Evolutionary conservation across 106 monocot genomes (phyloP), one percentile per base, ranked within the genome.

Genomic region (Ottelia alismoides): DNA sequence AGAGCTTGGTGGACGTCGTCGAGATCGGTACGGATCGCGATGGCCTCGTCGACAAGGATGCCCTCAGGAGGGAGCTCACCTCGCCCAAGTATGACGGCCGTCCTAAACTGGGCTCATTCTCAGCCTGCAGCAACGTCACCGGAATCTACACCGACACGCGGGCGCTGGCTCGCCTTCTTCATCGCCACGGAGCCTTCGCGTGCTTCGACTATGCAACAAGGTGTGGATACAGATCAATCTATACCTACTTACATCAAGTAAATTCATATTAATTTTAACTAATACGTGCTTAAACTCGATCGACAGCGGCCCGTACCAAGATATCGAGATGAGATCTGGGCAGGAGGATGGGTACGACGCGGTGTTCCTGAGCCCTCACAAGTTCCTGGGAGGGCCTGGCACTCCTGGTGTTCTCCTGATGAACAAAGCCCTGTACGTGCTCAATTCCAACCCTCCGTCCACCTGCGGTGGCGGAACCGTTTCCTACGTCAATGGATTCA

Each of bases 161-260:
- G 3, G 66, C 58, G n/a, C n/a, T n/a, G n/a, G n/a, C n/a, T n/a
- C n/a, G n/a, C n/a, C n/a, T n/a, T n/a, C n/a, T n/a, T n/a, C 0
- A 0, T 80, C 5, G 66, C 80, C 57, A 75, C 30, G 68, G 80
- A 16, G 75, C 80, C 19, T 80, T 67, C 25, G 74, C 71, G 24
- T 80, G 80, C 64, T 80, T 72, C 45, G 80, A 80, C 59, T 80
- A 71, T 17, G 80, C 80, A 2, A 30, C 75, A 9, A 80, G 80
- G 80, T 80, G 31, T 30, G 20, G 10, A n/a, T n/a, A n/a, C n/a
- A n/a, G n/a, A n/a, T n/a, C n/a, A n/a, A n/a, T n/a, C n/a, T n/a
- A n/a, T n/a, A n/a, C n/a, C n/a, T n/a, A n/a, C n/a, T n/a, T n/a
- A n/a, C n/a, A n/a, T n/a, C n/a, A n/a, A n/a, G n/a, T n/a, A n/a